These are phyloP conservation scores for Botryosphaeria dothidea DNA, from an alignment of 2,329 filamentous ascomycete species.

Conservation along the genomic window DNA sequence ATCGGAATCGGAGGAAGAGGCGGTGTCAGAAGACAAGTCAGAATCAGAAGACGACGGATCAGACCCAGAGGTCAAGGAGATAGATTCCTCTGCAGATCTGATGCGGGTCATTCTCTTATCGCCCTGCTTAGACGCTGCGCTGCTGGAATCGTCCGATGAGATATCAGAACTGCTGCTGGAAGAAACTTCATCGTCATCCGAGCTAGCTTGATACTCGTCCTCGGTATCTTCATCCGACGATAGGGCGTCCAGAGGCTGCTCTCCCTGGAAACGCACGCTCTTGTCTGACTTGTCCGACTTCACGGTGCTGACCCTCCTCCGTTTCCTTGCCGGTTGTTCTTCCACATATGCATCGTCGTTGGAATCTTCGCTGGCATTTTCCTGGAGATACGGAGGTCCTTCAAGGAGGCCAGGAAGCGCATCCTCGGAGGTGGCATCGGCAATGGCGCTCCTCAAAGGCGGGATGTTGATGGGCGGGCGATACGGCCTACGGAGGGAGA, in stretches of 20 bases:
- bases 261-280: slow-evolving; percentile 21
- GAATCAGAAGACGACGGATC: slow-evolving; percentile 42
- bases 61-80: background rate
- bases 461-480: slow-evolving; percentile 72
- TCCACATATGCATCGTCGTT: slow-evolving; percentile 32
- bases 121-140: background rate
- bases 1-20: background rate
- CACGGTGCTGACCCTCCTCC: background rate
- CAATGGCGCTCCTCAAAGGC: slow-evolving; percentile 63
- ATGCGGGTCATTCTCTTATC: background rate
- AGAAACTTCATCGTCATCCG: background rate
- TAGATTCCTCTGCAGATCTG: slow-evolving; percentile 17
- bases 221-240: slow-evolving; percentile 18
- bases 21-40: slow-evolving; percentile 30
- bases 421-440: slow-evolving; percentile 40
- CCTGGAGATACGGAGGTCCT: background rate
- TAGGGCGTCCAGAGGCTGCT: background rate
- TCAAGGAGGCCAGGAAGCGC: background rate
- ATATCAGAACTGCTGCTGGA: background rate
- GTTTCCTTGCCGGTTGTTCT: slow-evolving; percentile 26
- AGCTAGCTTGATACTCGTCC: slow-evolving; percentile 21
- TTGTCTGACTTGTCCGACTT: slow-evolving; percentile 23
- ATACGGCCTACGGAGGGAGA: slow-evolving; percentile 54
- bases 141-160: background rate
- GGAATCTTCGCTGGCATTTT: background rate